Evolutionary conservation across 306 rosid species (phyloP), one percentile per base, ranked within the genome.

Genomic region (Vigna nakashimae): DNA sequence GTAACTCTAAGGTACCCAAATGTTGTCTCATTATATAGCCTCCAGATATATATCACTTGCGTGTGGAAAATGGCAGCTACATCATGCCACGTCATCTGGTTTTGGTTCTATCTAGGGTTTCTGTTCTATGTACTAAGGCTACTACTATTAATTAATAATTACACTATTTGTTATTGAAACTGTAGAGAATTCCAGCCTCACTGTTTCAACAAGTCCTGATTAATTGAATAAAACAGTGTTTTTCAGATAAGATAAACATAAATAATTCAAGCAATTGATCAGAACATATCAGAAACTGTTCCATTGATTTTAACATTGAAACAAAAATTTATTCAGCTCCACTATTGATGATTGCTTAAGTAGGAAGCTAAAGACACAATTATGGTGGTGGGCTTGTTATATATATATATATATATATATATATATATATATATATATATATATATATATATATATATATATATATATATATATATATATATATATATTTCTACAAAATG

Each of bases 21-120:
- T 58, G 56, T 73, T 73, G 67, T 73, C 55, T 15, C 55, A 78
- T 66, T 65, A 43, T 43, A 43, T 42, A n/a, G 13, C 26, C 26
- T 68, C 70, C 81, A 74, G 74, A 68, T 26, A 20, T 48, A 79
- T 32, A 4, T 75, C 78, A 75, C 70, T 83, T 83, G 87, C 87
- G 87, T 83, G 84, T 79, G 55, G 75, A 63, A 83, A 32, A 69
- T 79, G 78, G 65, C 40, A 68, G 11, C 60, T 48, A 8, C 69
- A 68, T 16, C 64, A 59, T 49, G 65, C 53, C 57, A 69, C 53
- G 68, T 83, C 50, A 43, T 79, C 74, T 43, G 18, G 9, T 82
- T 71, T 82, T 55, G 49, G 18, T 70, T 56, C 49, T 56, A 65
- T 71, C 64, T 63, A 17, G 43, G 38, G 52, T 7, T 74, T 53